Evolutionary conservation across 345 rosid species (phyloP), one percentile per base, ranked within the genome.

Genomic region (Lumnitzera littorea): DNA sequence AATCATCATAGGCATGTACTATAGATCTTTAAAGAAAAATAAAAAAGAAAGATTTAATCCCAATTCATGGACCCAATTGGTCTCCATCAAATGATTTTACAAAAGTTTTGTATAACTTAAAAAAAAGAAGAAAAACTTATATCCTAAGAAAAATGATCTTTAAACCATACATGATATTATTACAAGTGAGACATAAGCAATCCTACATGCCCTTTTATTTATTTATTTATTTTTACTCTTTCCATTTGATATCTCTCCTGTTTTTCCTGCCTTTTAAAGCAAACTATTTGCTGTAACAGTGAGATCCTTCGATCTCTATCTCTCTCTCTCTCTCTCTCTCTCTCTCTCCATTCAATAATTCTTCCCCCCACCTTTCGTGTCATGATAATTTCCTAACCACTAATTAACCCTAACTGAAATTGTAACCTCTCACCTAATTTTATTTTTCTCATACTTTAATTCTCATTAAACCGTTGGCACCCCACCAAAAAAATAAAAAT

Each of bases 181-280:
- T 20, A 20, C 62, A 60, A 69, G 27, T 67, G 52, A 69, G 71
- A 66, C 54, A 70, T 36, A 82, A 74, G 68, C 74, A 62, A 75
- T 70, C 59, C 69, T 66, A 15, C 64, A 60, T 46, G 55, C 58
- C 71, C 53, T 15, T 63, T 36, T 1, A 20, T 20, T 20, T 20
- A 20, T 20, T 20, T 20, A 20, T 20, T 20, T 20, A 20, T 20
- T 25, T 71, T 66, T 62, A 61, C 46, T 58, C 50, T 67, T 64
- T 56, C 76, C 67, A 76, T 64, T 72, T 65, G 71, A 72, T 68
- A 58, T 67, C 66, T 20, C 54, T 58, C 36, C 61, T 58, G 24
- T 59, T 68, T 68, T 77, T 78, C 66, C 88, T 74, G 73, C 64
- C 53, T 74, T 62, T 67, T 25, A 58, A 80, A 78, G 83, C 85